phyloP scores from a whole-genome alignment of 176 grass and related monocot species.

The Thalia dealbata region DNA sequence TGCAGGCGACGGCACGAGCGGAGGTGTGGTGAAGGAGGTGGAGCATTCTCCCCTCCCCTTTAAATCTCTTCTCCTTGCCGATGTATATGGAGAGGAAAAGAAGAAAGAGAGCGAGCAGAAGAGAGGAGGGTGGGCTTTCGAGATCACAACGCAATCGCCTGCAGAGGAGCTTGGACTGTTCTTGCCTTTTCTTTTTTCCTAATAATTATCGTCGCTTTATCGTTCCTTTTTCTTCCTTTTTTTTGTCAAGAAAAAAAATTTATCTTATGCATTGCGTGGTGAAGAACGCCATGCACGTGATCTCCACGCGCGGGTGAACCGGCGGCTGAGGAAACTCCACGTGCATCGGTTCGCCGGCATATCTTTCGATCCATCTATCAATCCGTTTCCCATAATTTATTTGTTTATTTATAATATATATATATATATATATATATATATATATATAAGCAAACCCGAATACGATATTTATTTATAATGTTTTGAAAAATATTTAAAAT shows the following conservation, averaged over 20 bases:
- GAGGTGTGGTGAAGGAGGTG: background rate
- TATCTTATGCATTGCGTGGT: too few relatives aligned
- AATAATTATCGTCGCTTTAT: too few relatives aligned
- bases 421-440: too few relatives aligned
- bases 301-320: background rate
- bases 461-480: too few relatives aligned
- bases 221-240: too few relatives aligned
- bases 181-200: too few relatives aligned
- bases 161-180: background rate
- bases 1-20: background rate
- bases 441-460: too few relatives aligned
- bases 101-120: background rate
- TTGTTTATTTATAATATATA: too few relatives aligned
- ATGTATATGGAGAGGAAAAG: background rate
- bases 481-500: too few relatives aligned
- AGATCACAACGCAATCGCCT: background rate
- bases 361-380: too few relatives aligned
- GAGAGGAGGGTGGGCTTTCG: background rate
- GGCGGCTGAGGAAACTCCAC: constrained; percentile 5
- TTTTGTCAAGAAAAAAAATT: too few relatives aligned
- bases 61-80: background rate
- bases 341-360: background rate
- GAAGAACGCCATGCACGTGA: background rate
- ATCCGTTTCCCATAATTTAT: too few relatives aligned
- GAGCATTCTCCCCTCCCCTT: background rate